phyloP scores from a whole-genome alignment of 306 rosid genomes.

The Clitoria ternatea region DNA sequence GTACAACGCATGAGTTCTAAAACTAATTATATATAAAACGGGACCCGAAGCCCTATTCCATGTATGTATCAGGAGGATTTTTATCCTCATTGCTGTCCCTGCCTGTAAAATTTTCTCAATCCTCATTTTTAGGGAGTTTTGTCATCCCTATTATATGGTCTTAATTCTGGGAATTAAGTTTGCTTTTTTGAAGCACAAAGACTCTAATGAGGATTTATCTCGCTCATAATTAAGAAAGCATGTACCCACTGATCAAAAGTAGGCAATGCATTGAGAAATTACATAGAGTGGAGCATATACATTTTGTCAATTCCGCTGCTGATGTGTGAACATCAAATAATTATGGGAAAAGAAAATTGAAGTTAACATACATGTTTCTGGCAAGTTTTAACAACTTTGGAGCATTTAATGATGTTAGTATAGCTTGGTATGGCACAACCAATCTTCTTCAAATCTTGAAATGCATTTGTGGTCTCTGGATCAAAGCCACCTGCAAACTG shows the following conservation, averaged over 20 bases:
- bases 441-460: slow-evolving; percentile 62
- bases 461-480: slow-evolving; percentile 44
- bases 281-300: slow-evolving; percentile 29
- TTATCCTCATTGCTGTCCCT: too few relatives aligned
- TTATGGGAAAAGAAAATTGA: slow-evolving; percentile 11
- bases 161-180: background rate
- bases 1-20: too few relatives aligned
- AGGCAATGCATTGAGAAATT: slow-evolving; percentile 18
- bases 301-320: slow-evolving; percentile 2
- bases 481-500: slow-evolving; percentile 99
- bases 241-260: background rate
- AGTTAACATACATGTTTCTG: slow-evolving; percentile 16
- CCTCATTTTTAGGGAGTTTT: too few relatives aligned
- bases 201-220: background rate
- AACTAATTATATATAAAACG: too few relatives aligned
- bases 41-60: too few relatives aligned
- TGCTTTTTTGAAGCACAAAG: background rate
- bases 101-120: too few relatives aligned
- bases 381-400: slow-evolving; percentile 6
- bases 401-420: slow-evolving; percentile 14
- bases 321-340: slow-evolving; percentile 18
- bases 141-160: background rate
- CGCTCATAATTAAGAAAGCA: background rate
- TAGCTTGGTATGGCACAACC: slow-evolving; percentile 36
- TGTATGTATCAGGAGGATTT: too few relatives aligned